Base-by-base conservation (phyloP, 2,329 filamentous ascomycete species). In the Purpureocillium lavendulum region DNA sequence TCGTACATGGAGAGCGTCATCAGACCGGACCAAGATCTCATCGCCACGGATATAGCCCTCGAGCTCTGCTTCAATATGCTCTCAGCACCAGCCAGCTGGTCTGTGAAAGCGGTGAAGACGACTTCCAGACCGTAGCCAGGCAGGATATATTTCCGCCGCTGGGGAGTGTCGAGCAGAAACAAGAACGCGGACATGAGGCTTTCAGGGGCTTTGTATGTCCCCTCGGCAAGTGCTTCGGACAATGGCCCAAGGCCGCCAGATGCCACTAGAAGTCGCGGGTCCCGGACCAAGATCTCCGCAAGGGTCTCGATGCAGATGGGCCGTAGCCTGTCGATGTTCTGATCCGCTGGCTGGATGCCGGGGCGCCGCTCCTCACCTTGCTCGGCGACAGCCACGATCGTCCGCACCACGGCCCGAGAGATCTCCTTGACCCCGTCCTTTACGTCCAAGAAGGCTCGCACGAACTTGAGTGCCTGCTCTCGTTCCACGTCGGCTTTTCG, bases 401-500 rank as follows among this genome's bases (percentile, higher is more conserved):
- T 92, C 40, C 92, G 80, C 7, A 94, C 84, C 15, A 98, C 80
- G 1, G 87, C 82, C 42, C 85, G 77, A 2, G 92, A 94, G 29
- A 98, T 75, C 58, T 98, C 90, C 46, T 78, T 75, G 8, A 94
- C 82, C 10, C 92, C 92, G 46, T 88, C 87, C 56, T 96, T 96
- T 47, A 97, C 87, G 56, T 98, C 92, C 3, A 98, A 69, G 54
- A 98, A 98, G 9, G 89, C 87, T 43, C 92, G 80, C 18, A 97
- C 82, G 58, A 98, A 96, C 59, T 98, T 98, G 52, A 98, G 69
- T 11, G 92, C 92, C 62, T 98, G 92, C 60, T 98, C 92, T 39
- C 94, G 78, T 65, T 98, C 92, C 14, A 98, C 86, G 50, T 90
- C 89, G n/a, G 90, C 87, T 60, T 96, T 97, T 55, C 85, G 84